A percentile compares a stretch with the other conserved stretches of the same genome.
phyloP scores from a whole-genome alignment of 768 basidiomycete species.

The Russula emetica region DNA sequence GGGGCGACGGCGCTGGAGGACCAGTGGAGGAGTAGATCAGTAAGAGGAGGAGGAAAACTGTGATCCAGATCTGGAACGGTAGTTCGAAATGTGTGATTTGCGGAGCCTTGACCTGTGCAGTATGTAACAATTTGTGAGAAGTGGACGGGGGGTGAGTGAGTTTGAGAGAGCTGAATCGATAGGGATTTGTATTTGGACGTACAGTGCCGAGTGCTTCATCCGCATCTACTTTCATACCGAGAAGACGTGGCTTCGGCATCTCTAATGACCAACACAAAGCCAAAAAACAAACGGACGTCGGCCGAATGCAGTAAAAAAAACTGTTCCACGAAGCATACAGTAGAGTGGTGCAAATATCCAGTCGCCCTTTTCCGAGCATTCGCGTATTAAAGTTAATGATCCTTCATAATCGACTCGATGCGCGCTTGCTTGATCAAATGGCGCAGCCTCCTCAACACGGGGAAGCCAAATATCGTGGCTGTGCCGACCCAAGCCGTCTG shows the following conservation, averaged over 20 bases:
- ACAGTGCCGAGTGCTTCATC: slow-evolving; percentile 81
- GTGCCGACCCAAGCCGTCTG: slow-evolving; percentile 52
- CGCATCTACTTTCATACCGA: slow-evolving; percentile 76
- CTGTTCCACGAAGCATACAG: not conserved
- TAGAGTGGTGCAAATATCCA: not conserved
- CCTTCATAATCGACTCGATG: slow-evolving; percentile 79
- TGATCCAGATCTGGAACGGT: slow-evolving; percentile 35
- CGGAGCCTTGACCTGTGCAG: slow-evolving; percentile 39
- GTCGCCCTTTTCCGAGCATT: not conserved
- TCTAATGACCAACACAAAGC: not conserved
- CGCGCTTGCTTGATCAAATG: slow-evolving; percentile 59
- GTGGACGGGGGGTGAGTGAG: not conserved
- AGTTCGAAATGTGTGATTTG: slow-evolving; percentile 54
- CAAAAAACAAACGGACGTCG: no score
- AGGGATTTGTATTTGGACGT: slow-evolving; percentile 30
- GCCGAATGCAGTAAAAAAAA: no score
- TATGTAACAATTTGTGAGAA: no score
- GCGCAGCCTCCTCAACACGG: slow-evolving; percentile 51
- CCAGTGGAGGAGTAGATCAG: slow-evolving; percentile 38
- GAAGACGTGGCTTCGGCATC: slow-evolving; percentile 57
- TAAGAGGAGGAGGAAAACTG: slow-evolving; percentile 32
- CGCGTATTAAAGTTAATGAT: slow-evolving; percentile 38
- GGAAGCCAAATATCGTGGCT: slow-evolving; percentile 52
- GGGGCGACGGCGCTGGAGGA: slow-evolving; percentile 32
- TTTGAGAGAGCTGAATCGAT: not conserved